These are phyloP conservation scores for Clitopilus passeckerianus DNA, from an alignment of 768 basidiomycete genomes.

Conservation along the genomic window DNA sequence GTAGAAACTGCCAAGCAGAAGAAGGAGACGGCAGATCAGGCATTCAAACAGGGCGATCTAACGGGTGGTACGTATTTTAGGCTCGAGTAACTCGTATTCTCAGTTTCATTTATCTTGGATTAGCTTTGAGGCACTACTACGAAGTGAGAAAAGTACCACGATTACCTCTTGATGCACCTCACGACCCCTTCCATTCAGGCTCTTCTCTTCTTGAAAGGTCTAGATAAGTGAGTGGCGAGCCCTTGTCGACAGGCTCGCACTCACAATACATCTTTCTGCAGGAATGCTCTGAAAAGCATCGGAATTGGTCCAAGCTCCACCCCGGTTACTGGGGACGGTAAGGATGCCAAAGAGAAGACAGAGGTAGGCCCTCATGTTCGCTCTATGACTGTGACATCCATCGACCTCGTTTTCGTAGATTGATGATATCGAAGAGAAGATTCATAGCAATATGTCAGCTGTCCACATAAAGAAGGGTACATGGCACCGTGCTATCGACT, in stretches of 20 bases:
- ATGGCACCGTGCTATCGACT: constrained; percentile 74
- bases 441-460: constrained; percentile 82
- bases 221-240: not conserved
- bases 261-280: constrained; percentile 12
- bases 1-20: constrained; percentile 57
- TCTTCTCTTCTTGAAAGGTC: not conserved
- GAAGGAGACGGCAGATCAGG: constrained; percentile 63
- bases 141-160: constrained; percentile 36
- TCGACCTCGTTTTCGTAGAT: constrained; percentile 34
- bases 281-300: constrained; percentile 52
- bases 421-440: constrained; percentile 73
- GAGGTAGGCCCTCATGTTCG: constrained; percentile 41
- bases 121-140: constrained; percentile 72
- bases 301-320: constrained; percentile 31
- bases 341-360: constrained; percentile 51
- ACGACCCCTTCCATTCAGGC: not conserved
- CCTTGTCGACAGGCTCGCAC: not conserved
- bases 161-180: not conserved
- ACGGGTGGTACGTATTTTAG: constrained; percentile 46
- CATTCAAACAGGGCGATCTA: constrained; percentile 62
- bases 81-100: not conserved
- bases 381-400: not conserved
- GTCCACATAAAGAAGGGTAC: constrained; percentile 78
- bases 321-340: constrained; percentile 23
- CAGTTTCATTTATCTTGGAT: not conserved